Evolutionary conservation across 257 asterid species (phyloP), one percentile per base, ranked within the genome.

Genomic region (Misopates orontium): DNA sequence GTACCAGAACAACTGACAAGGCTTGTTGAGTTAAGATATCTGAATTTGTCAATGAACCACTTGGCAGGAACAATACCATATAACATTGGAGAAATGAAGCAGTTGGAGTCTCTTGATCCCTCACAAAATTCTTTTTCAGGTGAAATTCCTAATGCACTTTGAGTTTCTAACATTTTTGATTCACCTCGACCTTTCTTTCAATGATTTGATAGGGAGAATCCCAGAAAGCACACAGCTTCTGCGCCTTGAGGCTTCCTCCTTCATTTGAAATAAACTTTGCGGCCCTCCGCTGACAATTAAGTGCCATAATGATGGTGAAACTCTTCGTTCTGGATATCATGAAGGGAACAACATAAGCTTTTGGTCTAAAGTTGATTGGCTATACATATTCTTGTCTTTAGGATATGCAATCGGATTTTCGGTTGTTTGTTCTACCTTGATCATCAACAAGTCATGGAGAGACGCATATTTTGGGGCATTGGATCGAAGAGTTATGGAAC

Each of bases 1-100:
- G 53, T 75, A 54, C 80, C 77, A 31, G 31, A 13, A 13, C 68
- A 62, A 5, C 20, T 75, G 8, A 65, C 74, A n/a, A 14, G 18
- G 6, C 76, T 73, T 13, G 52, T 16, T 14, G 59, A 55, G 51
- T 64, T 68, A 61, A 55, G 36, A 44, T 60, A 64, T 10, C 56
- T 73, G 20, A 77, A 60, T 60, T 48, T 70, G 10, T 75, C 73
- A 9, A 50, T 23, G 7, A 70, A 70, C 60, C 47, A 59, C 10
- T 51, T 75, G 18, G 45, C 22, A 4, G 63, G 75, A n/a, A 22
- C 22, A 44, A 68, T 68, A 44, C 79, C 71, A 18, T n/a, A 47
- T 47, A 16, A 18, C 10, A 45, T 62, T 3, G 67, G 67, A 14
- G 5, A 22, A 19, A 62, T 62, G 67, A 22, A 4, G 23, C 16